A percentile compares a stretch with the other conserved stretches of the same genome.
phyloP scores from a whole-genome alignment of 1,284 basidiomycete genomes.

The Paramarasmius palmivorus region DNA sequence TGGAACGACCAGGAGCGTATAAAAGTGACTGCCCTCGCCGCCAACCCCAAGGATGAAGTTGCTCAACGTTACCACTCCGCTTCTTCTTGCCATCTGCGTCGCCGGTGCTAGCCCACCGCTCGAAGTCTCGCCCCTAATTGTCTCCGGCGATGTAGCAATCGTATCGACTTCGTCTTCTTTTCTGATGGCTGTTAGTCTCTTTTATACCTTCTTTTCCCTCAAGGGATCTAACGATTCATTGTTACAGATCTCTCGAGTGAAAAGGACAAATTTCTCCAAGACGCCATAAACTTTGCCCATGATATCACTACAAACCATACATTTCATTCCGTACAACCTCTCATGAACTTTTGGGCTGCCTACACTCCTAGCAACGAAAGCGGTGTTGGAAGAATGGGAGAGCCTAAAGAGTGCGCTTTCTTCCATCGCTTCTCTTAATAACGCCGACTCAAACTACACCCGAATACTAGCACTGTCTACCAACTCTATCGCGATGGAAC shows the following conservation, averaged over 20 bases:
- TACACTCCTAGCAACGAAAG: conserved; percentile 79
- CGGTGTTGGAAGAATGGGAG: conserved; percentile 72
- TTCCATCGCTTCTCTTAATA: not conserved
- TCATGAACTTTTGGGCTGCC: conserved; percentile 83
- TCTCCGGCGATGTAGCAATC: conserved; percentile 64
- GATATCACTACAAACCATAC: conserved; percentile 77
- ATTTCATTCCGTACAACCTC: conserved; percentile 72
- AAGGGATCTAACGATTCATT: not conserved
- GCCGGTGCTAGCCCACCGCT: conserved; percentile 38
- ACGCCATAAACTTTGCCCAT: conserved; percentile 64
- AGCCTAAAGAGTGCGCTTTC: conserved; percentile 60
- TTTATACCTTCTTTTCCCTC: not conserved
- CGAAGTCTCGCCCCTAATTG: conserved; percentile 56
- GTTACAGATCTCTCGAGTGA: conserved; percentile 51
- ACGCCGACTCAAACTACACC: not conserved
- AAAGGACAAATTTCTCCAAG: conserved; percentile 65
- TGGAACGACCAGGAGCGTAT: too few species aligned
- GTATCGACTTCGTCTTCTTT: conserved; percentile 81
- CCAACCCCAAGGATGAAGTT: too few species aligned
- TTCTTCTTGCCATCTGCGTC: too few species aligned
- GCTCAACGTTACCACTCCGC: too few species aligned
- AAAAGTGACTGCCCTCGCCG: too few species aligned
- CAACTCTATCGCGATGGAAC: conserved; percentile 80
- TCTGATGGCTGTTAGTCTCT: conserved; percentile 72
- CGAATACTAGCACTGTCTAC: conserved; percentile 59